Evolutionary conservation across 1,139 yeast genomes (phyloP).

Genomic region (Geotrichum aggregatum): DNA sequence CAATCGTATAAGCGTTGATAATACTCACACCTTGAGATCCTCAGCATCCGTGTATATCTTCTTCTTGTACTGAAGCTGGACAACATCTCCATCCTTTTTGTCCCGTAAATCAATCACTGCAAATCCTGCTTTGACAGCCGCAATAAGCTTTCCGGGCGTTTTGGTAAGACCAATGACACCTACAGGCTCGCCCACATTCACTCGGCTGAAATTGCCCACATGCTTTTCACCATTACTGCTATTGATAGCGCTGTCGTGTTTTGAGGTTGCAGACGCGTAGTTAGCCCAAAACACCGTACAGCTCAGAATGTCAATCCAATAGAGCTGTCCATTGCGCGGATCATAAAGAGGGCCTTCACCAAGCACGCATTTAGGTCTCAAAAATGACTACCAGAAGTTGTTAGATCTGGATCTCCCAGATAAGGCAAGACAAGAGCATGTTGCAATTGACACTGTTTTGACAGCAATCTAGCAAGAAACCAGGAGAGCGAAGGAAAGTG

Average conservation of each 20-base stretch:
- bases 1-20: too few species aligned
- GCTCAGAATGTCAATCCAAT: slow-evolving; percentile 37
- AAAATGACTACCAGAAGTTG: slow-evolving; percentile 29
- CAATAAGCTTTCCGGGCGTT: slow-evolving; percentile 32
- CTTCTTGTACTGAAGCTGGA: slow-evolving; percentile 23
- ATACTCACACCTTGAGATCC: too few species aligned
- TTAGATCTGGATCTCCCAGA: too few species aligned
- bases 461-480: too few species aligned
- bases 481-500: too few species aligned
- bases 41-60: slow-evolving; percentile 25
- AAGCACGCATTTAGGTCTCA: slow-evolving; percentile 30
- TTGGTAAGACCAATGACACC: slow-evolving; percentile 37
- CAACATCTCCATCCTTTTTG: slow-evolving; percentile 25
- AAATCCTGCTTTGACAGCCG: slow-evolving; percentile 34
- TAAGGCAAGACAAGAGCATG: too few species aligned
- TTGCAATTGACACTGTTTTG: too few species aligned
- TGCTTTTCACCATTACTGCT: too few species aligned
- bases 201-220: slow-evolving; percentile 18
- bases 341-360: slow-evolving; percentile 40
- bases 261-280: slow-evolving; percentile 26
- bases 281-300: slow-evolving; percentile 32
- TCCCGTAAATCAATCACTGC: slow-evolving; percentile 31
- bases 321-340: slow-evolving; percentile 29
- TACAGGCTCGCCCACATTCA: slow-evolving; percentile 27
- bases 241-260: too few species aligned